Conservation (phyloP, 2,329 filamentous ascomycete species). For the Neonectria coccinea region DNA sequence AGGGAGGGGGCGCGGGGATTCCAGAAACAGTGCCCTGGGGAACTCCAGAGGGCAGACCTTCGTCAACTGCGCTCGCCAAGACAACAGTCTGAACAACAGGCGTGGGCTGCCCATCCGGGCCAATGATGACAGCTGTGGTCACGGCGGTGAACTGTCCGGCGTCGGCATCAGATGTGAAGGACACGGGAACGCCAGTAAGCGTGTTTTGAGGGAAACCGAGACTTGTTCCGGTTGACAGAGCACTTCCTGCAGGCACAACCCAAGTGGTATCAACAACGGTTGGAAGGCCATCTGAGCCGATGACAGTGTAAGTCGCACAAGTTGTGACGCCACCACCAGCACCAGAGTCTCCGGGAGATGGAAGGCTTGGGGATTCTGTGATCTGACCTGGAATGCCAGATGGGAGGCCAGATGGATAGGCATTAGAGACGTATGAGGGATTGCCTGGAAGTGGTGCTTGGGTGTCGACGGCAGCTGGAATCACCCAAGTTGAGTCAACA, state of each 20-base stretch:
- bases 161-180: constrained; percentile 29
- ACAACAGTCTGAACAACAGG: constrained; percentile 50
- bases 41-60: constrained; percentile 32
- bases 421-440: constrained; percentile 39
- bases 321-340: constrained; percentile 39
- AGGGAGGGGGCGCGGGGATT: constrained; percentile 28
- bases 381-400: constrained; percentile 41
- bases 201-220: constrained; percentile 29
- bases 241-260: constrained; percentile 40
- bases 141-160: constrained; percentile 41
- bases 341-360: constrained; percentile 17
- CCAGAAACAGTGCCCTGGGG: constrained; percentile 35
- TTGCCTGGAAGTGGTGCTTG: constrained; percentile 34
- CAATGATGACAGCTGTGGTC: constrained; percentile 49
- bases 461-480: constrained; percentile 40
- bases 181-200: constrained; percentile 15
- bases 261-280: constrained; percentile 50
- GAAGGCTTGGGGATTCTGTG: constrained; percentile 27
- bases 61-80: constrained; percentile 40
- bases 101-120: constrained; percentile 49
- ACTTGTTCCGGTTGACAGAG: constrained; percentile 35
- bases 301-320: constrained; percentile 47
- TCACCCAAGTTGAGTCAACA: constrained; percentile 49
- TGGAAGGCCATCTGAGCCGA: constrained; percentile 46
- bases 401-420: constrained; percentile 37